Evolutionary conservation across 768 basidiomycete species (phyloP).

Genomic region (Gymnopilus dilepis): DNA sequence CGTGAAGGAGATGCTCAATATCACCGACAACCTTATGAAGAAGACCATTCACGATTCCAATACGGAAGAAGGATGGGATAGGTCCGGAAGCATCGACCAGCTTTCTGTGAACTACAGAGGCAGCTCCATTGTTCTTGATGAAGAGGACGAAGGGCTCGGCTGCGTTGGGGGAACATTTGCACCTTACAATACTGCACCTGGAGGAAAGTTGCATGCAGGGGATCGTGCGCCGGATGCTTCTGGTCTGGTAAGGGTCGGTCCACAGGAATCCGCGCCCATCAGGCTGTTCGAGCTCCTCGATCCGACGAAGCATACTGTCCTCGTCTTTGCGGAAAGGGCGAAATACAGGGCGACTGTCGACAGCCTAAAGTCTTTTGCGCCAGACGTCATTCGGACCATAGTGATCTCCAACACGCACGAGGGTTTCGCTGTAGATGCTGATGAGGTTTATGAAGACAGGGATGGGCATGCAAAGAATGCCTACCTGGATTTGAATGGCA

Average conservation of each 20-base stretch:
- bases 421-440: conserved; percentile 14
- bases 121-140: conserved; percentile 47
- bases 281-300: conserved; percentile 41
- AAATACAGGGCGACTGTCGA: conserved; percentile 23
- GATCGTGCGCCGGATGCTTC: conserved; percentile 54
- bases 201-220: conserved; percentile 39
- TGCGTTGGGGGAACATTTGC: conserved; percentile 16
- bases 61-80: conserved; percentile 26
- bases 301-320: conserved; percentile 42
- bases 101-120: conserved; percentile 60
- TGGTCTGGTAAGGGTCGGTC: conserved; percentile 9
- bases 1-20: conserved; percentile 41
- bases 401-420: conserved; percentile 27
- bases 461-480: conserved; percentile 31
- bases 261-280: not conserved
- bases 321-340: conserved; percentile 40
- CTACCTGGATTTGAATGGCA: conserved; percentile 52
- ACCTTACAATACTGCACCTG: conserved; percentile 28
- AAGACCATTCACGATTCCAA: conserved; percentile 12
- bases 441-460: conserved; percentile 31
- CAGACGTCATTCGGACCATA: conserved; percentile 28
- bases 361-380: conserved; percentile 22
- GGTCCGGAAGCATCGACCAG: conserved; percentile 36
- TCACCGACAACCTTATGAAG: conserved; percentile 29
- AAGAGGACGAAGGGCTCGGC: conserved; percentile 18